Evolutionary conservation across 805 yeast species (phyloP).

Genomic region (Yarrowia alimentaria): DNA sequence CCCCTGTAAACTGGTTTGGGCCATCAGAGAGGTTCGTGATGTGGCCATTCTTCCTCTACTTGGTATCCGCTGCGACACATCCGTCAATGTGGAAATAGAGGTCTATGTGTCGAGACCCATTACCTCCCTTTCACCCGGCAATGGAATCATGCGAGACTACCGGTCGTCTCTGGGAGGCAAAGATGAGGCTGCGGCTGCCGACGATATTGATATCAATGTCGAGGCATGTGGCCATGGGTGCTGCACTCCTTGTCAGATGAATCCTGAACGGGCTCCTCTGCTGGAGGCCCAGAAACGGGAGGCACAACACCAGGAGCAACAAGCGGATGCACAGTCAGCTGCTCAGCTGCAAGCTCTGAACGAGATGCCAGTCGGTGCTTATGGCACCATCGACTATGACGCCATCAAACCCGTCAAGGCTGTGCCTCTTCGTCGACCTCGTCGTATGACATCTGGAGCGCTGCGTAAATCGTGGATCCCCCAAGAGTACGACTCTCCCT

Average conservation of each 20-base stretch:
- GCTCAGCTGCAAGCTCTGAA: conserved; percentile 9
- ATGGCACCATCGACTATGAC: conserved; percentile 8
- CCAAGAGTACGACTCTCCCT: conserved; percentile 17
- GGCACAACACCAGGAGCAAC: conserved; percentile 1
- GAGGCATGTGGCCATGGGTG: conserved; percentile 26
- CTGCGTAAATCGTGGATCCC: conserved; percentile 27
- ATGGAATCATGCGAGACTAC: conserved; percentile 2
- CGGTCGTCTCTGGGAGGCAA: conserved; percentile 16
- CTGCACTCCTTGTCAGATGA: conserved; percentile 24
- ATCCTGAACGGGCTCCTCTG: conserved; percentile 24
- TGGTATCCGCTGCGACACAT: conserved; percentile 40
- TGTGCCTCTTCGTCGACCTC: conserved; percentile 23
- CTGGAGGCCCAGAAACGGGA: conserved; percentile 26
- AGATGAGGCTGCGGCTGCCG: conserved; percentile 25
- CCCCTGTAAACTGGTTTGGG: conserved; percentile 79
- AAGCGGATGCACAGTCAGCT: not conserved
- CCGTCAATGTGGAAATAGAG: conserved; percentile 27
- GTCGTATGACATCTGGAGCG: conserved; percentile 10
- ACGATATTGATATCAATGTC: conserved; percentile 18
- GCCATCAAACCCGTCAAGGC: conserved; percentile 20
- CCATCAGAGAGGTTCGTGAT: conserved; percentile 71
- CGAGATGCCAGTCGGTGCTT: not conserved
- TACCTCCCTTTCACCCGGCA: conserved; percentile 1
- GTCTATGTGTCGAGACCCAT: conserved; percentile 21
- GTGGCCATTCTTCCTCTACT: conserved; percentile 78